phyloP scores from a whole-genome alignment of 2,329 filamentous ascomycete genomes.

The Colletotrichum sp. region DNA sequence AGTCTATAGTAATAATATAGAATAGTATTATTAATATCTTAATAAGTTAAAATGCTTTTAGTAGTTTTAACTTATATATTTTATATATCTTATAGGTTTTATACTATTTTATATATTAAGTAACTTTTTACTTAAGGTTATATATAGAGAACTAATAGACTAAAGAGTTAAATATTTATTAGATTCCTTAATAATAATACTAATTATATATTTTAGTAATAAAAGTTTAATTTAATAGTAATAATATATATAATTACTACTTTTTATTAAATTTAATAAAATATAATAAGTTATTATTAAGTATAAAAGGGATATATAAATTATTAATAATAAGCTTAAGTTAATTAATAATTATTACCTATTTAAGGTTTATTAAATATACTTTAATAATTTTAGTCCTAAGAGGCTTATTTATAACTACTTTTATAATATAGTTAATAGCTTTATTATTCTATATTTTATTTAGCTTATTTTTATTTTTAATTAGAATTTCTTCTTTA shows the following conservation, averaged over 20 bases:
- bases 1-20: too few species aligned
- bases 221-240: fast-evolving
- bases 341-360: not conserved
- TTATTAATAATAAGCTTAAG: not conserved
- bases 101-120: too few species aligned
- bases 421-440: not conserved
- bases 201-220: not conserved
- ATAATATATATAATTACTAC: not conserved
- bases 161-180: not conserved
- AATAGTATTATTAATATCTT: too few species aligned
- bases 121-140: not conserved
- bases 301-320: fast-evolving
- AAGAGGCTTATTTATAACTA: not conserved
- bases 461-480: not conserved
- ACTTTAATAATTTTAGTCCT: not conserved
- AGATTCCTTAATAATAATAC: fast-evolving
- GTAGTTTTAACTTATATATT: too few species aligned
- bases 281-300: too few species aligned
- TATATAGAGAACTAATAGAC: not conserved
- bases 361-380: not conserved
- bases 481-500: not conserved
- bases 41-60: too few species aligned
- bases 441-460: not conserved
- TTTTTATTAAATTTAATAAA: too few species aligned
- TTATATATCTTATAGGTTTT: too few species aligned